phyloP scores from a whole-genome alignment of 78 protist genomes.

The Dictyostelium citrinum region DNA sequence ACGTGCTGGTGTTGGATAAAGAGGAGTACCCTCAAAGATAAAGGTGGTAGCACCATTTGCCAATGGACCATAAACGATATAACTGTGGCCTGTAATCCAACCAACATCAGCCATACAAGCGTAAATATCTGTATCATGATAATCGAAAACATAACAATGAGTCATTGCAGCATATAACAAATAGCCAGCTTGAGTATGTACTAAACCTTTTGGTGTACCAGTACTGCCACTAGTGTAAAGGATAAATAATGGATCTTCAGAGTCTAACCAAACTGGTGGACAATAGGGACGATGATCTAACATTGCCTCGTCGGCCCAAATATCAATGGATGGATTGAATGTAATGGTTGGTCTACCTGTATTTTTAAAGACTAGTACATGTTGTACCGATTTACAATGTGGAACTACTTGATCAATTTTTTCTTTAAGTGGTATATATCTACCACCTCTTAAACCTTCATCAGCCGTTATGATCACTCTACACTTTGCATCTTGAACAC shows the following conservation, averaged over 20 bases:
- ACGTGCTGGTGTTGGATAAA: conserved; percentile 91
- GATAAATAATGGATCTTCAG: conserved; percentile 96
- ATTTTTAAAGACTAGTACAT: conserved; percentile 59
- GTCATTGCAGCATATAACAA: conserved; percentile 88
- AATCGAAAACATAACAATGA: conserved; percentile 91
- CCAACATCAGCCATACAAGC: conserved; percentile 96
- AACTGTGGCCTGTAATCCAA: conserved; percentile 99
- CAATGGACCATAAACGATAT: conserved; percentile 98
- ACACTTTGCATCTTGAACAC: conserved; percentile 84
- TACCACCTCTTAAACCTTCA: conserved; percentile 83
- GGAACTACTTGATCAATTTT: conserved; percentile 74
- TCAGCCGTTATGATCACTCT: conserved; percentile 88
- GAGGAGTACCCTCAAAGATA: conserved; percentile 95
- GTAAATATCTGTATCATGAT: conserved; percentile 92
- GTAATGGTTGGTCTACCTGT: background rate
- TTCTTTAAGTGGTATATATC: conserved; percentile 72
- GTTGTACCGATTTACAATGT: conserved; percentile 15
- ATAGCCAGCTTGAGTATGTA: conserved; percentile 94
- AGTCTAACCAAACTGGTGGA: conserved; percentile 76
- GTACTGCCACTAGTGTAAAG: conserved; percentile 98
- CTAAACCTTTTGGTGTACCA: conserved; percentile 97
- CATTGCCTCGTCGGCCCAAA: conserved; percentile 75
- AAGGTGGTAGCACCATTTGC: conserved; percentile 94
- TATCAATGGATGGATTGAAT: conserved; percentile 11
- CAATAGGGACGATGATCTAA: conserved; percentile 71